Evolutionary conservation across 495 filamentous ascomycete genomes (phyloP).

Genomic region (Bacidia gigantensis): DNA sequence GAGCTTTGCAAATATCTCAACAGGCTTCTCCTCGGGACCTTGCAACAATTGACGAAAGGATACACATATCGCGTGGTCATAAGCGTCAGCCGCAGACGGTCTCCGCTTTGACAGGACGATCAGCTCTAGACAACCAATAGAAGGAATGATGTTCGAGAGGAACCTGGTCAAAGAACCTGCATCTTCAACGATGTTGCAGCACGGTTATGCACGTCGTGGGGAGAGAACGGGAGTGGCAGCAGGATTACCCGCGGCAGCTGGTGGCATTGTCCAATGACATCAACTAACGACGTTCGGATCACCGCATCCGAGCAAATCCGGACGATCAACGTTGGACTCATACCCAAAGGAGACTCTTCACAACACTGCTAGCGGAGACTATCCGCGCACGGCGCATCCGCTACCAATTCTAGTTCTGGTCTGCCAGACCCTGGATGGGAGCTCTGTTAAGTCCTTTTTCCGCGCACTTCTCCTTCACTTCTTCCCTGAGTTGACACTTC

Average conservation of each 20-base stretch:
- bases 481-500: not conserved
- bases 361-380: too few species aligned
- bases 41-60: not conserved
- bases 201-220: not conserved
- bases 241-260: not conserved
- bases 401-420: not conserved
- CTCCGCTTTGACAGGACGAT: not conserved
- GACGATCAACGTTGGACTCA: not conserved
- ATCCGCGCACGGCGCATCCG: not conserved
- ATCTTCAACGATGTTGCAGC: not conserved
- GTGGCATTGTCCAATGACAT: too few species aligned
- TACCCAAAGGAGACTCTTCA: not conserved
- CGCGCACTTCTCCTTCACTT: not conserved
- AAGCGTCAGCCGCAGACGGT: not conserved
- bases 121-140: not conserved
- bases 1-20: not conserved
- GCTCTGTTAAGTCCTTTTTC: not conserved
- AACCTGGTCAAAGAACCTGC: not conserved
- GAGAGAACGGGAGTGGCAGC: not conserved
- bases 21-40: not conserved
- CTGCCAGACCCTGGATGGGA: not conserved
- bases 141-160: not conserved
- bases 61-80: not conserved
- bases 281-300: too few species aligned
- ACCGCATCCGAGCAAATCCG: not conserved